A percentile compares a stretch with the other conserved stretches of the same genome.
Evolutionary conservation across 768 basidiomycete genomes (phyloP).

Genomic region (Leccinum disarticulatum): DNA sequence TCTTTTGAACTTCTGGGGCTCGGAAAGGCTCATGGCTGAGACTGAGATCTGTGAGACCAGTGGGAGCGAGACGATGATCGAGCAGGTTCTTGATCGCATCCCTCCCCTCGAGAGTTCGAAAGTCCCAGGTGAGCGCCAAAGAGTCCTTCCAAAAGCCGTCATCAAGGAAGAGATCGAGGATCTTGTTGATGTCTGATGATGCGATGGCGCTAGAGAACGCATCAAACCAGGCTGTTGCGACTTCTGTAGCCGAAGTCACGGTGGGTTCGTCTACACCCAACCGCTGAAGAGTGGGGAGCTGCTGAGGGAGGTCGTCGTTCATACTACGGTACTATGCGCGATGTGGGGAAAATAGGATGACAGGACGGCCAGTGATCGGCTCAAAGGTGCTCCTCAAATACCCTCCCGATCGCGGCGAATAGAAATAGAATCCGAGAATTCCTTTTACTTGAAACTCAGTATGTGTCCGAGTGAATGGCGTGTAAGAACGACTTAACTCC

Average conservation of each 20-base stretch:
- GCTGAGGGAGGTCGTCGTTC: constrained; percentile 26
- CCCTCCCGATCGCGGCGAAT: not conserved
- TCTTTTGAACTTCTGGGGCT: constrained; percentile 35
- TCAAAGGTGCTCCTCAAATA: not conserved
- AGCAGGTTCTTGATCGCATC: constrained; percentile 41
- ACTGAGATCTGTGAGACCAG: constrained; percentile 16
- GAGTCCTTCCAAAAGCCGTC: constrained; percentile 52
- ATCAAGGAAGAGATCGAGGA: constrained; percentile 30
- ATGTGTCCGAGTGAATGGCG: not conserved
- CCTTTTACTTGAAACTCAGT: no score
- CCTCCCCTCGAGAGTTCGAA: constrained; percentile 47
- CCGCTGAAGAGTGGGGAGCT: constrained; percentile 31
- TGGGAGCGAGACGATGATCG: constrained; percentile 36
- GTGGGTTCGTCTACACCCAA: constrained; percentile 25
- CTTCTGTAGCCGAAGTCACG: constrained; percentile 18
- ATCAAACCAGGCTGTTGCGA: constrained; percentile 27
- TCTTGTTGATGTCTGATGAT: constrained; percentile 14
- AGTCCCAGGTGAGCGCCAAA: constrained; percentile 54
- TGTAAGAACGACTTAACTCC: not conserved
- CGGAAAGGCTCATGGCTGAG: constrained; percentile 27
- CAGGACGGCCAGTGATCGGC: not conserved
- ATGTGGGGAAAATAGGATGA: not conserved
- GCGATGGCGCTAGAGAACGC: constrained; percentile 24
- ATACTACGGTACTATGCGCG: constrained; percentile 4
- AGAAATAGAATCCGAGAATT: not conserved